These are phyloP conservation scores for Coemansia sp. DNA, from an alignment of 192 early-diverging fungal species.

Conservation along the genomic window DNA sequence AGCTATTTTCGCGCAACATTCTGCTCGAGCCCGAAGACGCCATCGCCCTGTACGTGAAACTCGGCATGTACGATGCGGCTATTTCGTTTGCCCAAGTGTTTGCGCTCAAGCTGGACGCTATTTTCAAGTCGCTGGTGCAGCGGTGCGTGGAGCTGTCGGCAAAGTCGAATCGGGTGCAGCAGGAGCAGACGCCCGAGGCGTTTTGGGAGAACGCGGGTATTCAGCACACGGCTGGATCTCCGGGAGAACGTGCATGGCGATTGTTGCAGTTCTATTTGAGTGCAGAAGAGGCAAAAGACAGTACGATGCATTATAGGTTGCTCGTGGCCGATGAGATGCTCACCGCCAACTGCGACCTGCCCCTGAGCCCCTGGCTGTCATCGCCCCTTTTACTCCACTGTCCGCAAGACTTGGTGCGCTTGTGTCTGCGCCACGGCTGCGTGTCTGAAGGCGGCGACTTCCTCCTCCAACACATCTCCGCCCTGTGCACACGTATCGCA, in stretches of 20 bases:
- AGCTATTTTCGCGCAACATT: slow-evolving; percentile 43
- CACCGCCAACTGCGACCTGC: slow-evolving; percentile 22
- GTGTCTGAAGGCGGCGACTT: slow-evolving; percentile 44
- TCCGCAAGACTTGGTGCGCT: slow-evolving; percentile 51
- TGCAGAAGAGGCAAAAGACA: slow-evolving; percentile 13
- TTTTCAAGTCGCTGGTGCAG: slow-evolving; percentile 31
- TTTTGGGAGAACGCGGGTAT: slow-evolving; percentile 36
- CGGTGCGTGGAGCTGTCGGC: slow-evolving; percentile 35
- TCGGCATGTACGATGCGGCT: slow-evolving; percentile 52
- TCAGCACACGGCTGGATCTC: slow-evolving; percentile 16
- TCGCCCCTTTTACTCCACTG: slow-evolving; percentile 29
- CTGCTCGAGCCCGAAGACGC: slow-evolving; percentile 46
- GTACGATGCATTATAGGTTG: slow-evolving; percentile 21
- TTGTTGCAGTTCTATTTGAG: slow-evolving; percentile 44
- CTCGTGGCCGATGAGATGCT: slow-evolving; percentile 36
- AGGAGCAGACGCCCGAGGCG: slow-evolving; percentile 29
- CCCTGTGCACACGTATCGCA: slow-evolving; percentile 13
- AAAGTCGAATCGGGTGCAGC: slow-evolving; percentile 7
- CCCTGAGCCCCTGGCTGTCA: slow-evolving; percentile 47
- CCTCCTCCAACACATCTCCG: slow-evolving; percentile 41
- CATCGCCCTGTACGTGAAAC: slow-evolving; percentile 37
- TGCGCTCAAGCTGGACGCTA: slow-evolving; percentile 25
- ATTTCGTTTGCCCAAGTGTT: slow-evolving; percentile 31
- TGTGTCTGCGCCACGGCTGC: slow-evolving; percentile 41
- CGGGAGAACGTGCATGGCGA: slow-evolving; percentile 45